A percentile compares a stretch with the other conserved stretches of the same genome.
Evolutionary conservation across 2,329 filamentous ascomycete genomes (phyloP).

Genomic region (Pseudopyrenochaeta lycopersici): DNA sequence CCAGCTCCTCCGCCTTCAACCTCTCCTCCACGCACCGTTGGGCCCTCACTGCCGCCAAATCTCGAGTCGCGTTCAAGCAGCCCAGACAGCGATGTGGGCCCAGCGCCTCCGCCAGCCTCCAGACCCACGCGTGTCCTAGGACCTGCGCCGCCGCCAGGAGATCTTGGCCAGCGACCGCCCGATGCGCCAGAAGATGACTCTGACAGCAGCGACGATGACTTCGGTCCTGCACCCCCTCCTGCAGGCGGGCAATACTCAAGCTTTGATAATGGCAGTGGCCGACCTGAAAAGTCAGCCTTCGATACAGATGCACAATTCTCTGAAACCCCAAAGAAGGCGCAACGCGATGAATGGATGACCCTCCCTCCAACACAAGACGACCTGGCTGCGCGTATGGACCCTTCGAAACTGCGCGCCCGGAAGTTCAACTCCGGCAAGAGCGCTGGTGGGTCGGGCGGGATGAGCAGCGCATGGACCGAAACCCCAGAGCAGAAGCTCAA

Average conservation of each 20-base stretch:
- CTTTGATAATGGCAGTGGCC: conserved; percentile 17
- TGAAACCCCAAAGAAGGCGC: conserved; percentile 55
- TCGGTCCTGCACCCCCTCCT: conserved; percentile 56
- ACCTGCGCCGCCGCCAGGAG: conserved; percentile 63
- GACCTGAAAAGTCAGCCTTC: conserved; percentile 37
- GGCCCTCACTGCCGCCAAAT: conserved; percentile 62
- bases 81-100: conserved; percentile 37
- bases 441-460: conserved; percentile 58
- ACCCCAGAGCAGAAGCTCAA: conserved; percentile 88
- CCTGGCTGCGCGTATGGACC: conserved; percentile 72
- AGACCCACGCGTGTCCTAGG: conserved; percentile 56
- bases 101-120: conserved; percentile 55
- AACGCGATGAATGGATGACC: conserved; percentile 76
- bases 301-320: conserved; percentile 42
- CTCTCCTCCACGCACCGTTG: conserved; percentile 53
- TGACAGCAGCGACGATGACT: conserved; percentile 54
- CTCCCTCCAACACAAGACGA: conserved; percentile 60
- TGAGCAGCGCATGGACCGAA: conserved; percentile 82
- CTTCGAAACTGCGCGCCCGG: conserved; percentile 81
- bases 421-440: conserved; percentile 80
- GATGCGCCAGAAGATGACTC: conserved; percentile 48
- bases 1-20: conserved; percentile 62
- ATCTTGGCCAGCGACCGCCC: conserved; percentile 56
- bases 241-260: conserved; percentile 21
- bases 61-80: conserved; percentile 34